These are phyloP conservation scores for Tinospora cordifolia DNA, from an alignment of 164 flowering plant genomes.

Conservation along the genomic window DNA sequence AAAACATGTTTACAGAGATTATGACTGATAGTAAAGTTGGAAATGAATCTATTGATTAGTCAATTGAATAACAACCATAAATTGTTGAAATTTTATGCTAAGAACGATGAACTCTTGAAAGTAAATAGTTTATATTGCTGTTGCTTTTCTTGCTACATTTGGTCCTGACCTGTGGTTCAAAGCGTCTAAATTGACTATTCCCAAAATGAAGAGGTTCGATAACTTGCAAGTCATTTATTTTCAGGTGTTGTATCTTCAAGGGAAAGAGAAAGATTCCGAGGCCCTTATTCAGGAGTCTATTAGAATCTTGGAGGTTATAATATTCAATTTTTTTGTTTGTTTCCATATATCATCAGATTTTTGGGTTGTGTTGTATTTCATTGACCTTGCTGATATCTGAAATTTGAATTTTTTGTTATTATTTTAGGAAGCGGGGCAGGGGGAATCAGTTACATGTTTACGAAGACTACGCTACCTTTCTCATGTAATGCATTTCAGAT, in stretches of 20 bases:
- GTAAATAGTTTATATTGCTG: neutral
- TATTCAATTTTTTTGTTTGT: neutral
- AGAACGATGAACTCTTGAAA: neutral
- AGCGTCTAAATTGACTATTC: too few relatives aligned
- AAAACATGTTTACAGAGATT: too few relatives aligned
- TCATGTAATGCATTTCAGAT: constrained; percentile 39
- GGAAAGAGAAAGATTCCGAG: constrained; percentile 63
- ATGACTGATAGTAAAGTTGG: neutral
- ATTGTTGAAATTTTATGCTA: neutral
- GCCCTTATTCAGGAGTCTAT: constrained; percentile 66
- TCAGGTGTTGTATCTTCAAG: constrained; percentile 73
- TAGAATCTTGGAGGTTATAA: constrained; percentile 66
- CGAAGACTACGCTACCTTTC: constrained; percentile 65
- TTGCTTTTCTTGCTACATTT: neutral
- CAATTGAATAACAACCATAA: neutral
- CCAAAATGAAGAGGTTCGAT: neutral
- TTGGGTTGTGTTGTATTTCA: neutral
- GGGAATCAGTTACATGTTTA: constrained; percentile 53
- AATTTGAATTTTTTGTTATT: constrained; percentile 2
- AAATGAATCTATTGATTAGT: too few relatives aligned
- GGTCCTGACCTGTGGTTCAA: neutral
- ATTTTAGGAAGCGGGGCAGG: constrained; percentile 64
- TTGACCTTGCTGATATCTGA: constrained; percentile 4
- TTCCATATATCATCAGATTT: neutral
- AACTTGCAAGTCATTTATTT: neutral